Evolutionary conservation across 2,329 filamentous ascomycete species (phyloP), one percentile per base, ranked within the genome.

Genomic region (Aspergillus spinulosporus): DNA sequence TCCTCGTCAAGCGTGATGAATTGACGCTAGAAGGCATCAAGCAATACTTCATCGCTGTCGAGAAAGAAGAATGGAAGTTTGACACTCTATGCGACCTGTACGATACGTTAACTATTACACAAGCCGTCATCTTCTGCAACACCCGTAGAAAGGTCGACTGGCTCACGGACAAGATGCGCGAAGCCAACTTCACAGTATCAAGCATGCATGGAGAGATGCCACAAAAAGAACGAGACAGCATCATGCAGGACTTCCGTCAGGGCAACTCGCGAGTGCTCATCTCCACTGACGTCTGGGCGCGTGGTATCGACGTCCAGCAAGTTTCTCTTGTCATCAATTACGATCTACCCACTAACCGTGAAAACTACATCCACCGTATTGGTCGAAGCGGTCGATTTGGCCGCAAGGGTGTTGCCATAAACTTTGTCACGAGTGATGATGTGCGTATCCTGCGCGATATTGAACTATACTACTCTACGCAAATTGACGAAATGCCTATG

Each of bases 41-140:
- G 80, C 94, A 99, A 75, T 99, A 97, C 81, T 99, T 97, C 74
- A 97, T 99, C 68, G 94, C 94, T 1, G 94, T 97, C 15, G 94
- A 99, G 77, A 97, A 97, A 81, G 94, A 99, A 76, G 94, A 97
- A 74, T 99, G 94, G 94, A 99, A 99, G 76, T 96, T 99, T 67
- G 94, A 99, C 74, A 99, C 94, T 2, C 86, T 99, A 3, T 97
- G 92, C 76, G 94, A 99, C 78, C 87, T 99, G 56, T 99, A 99
- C 82, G 94, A 99, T 74, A 97, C 94, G 9, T 84, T 99, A 45
- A 99, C 94, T 54, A 97, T 99, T 71, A 97, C 94, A 12, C 94
- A 97, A 79, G 94, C 94, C 45, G 94, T 99, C 74, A 99, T 99
- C 74, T 99, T 99, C 83, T 99, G 94, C 84, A 99, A 99, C 78